Base-by-base conservation (phyloP, 1,139 yeast species). In the Candida smagusa region DNA sequence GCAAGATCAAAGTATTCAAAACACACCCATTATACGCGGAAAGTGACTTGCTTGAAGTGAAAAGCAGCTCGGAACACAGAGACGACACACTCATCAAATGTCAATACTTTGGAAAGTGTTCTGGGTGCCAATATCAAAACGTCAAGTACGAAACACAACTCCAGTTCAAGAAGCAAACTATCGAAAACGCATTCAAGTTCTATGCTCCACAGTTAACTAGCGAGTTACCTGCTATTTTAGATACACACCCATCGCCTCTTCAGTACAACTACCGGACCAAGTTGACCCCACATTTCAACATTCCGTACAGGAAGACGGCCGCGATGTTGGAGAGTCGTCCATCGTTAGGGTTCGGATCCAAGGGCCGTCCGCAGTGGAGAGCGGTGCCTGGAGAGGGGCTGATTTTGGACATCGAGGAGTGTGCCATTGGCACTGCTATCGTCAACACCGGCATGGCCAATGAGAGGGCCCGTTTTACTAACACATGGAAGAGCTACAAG, bases 71-170 rank as follows among this genome's bases (percentile, higher is more conserved):
- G 1, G 48, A 59, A 0, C 53, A 65, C 33, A 65, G 87, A 44
- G 78, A 87, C 36, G 69, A 71, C 38, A 44, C 54, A 9, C 73
- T 85, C 37, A 68, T 69, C 39, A 58, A 58, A 30, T 71, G 77
- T 52, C 54, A 58, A 38, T 71, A 71, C 48, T 71, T 71, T 52
- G 77, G 77, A 6, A 66, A 65, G 41, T 72, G 77, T 49, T 68
- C 75, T n/a, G 98, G 98, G 5, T 90, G 97, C 59, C 98, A 92
- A 61, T 88, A 81, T 58, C 98, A 92, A 59, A 81, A 81, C 61
- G 68, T 89, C 22, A 70, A 76, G 2, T 92, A 92, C 57, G 72
- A 71, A 0, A 74, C 79, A 35, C 97, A 92, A 59, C 68, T 92
- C 41, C 65, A 63, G 36, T 73, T 85, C 54, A 92, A 92, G 61